These are phyloP conservation scores for Chamaecrista fasciculata DNA, from an alignment of 306 rosid genomes.

Conservation along the genomic window DNA sequence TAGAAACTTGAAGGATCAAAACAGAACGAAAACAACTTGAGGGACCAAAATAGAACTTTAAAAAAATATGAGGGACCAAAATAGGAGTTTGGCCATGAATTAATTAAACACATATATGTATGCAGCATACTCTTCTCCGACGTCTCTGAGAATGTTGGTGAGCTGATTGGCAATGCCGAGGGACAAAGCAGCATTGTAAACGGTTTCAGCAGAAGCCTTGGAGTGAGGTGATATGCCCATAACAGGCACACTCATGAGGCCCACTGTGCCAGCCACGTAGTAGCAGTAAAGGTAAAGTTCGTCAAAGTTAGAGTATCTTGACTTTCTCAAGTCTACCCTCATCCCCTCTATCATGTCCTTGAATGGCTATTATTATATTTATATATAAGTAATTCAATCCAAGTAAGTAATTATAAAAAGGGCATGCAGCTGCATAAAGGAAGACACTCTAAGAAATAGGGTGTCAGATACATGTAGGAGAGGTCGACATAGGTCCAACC, in stretches of 20 bases:
- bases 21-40: no score
- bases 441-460: no score
- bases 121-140: constrained; percentile 92
- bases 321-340: constrained; percentile 82
- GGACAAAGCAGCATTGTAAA: constrained; percentile 88
- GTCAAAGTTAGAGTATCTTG: constrained; percentile 82
- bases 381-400: no score
- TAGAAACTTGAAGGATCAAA: no score
- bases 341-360: constrained; percentile 97
- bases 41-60: no score
- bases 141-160: constrained; percentile 95
- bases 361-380: constrained; percentile 56
- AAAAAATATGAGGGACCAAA: no score
- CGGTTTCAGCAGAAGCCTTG: constrained; percentile 72
- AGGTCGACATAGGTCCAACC: no score
- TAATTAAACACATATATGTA: no score
- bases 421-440: no score
- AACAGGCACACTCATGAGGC: constrained; percentile 99
- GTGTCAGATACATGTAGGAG: no score
- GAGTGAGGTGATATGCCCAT: constrained; percentile 87
- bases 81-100: no score
- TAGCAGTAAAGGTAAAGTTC: constrained; percentile 96
- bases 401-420: no score
- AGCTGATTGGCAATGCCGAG: constrained; percentile 98
- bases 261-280: constrained; percentile 97